Base-by-base conservation (phyloP, 345 rosid genomes). In the Passiflora organensis region DNA sequence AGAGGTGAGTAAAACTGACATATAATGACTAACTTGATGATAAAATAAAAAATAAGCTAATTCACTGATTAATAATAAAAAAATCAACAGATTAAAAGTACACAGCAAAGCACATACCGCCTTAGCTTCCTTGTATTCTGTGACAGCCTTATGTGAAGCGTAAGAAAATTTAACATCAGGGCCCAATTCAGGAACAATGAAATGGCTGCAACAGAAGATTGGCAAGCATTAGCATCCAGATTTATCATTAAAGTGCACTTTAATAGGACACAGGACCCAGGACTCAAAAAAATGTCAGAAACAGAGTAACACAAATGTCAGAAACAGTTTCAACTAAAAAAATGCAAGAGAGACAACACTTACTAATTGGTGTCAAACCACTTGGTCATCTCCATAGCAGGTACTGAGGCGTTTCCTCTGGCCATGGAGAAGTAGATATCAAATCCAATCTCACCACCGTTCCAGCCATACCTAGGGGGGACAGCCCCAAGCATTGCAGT, bases 361-460 rank as follows among this genome's bases (percentile, higher is more conserved):
- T 73, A 91, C 98, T 91, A 91, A 87, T 91, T 91, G 79, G 98
- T 91, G 80, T 91, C 98, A 56, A 91, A 88, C 98, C 98, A 91
- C 91, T 91, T 91, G 76, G 96, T 91, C 98, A 91, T 91, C 69
- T 91, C 98, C 98, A 91, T 91, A 38, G 98, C 98, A 1, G 98
- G 96, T 4, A 84, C 95, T 46, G 90, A 64, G 70, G 98, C 98
- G 54, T 91, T 91, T 48, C 98, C 98, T 79, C 98, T 85, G 56
- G 96, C 98, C 96, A 91, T 88, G 50, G 98, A 91, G 75, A 91
- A 91, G 82, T 78, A 91, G 43, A 74, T 68, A 51, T 82, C 90
- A 0, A 84, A 80, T 6, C 86, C 96, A 10, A 91, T 91, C 90
- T 91, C 95, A 1, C 93, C 98, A 57, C 81, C 82, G 13, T 62